Percentiles rank a stretch among this genome's conserved stretches.
These are phyloP conservation scores for Cardamine resedifolia DNA, from an alignment of 345 rosid genomes.

Conservation along the genomic window DNA sequence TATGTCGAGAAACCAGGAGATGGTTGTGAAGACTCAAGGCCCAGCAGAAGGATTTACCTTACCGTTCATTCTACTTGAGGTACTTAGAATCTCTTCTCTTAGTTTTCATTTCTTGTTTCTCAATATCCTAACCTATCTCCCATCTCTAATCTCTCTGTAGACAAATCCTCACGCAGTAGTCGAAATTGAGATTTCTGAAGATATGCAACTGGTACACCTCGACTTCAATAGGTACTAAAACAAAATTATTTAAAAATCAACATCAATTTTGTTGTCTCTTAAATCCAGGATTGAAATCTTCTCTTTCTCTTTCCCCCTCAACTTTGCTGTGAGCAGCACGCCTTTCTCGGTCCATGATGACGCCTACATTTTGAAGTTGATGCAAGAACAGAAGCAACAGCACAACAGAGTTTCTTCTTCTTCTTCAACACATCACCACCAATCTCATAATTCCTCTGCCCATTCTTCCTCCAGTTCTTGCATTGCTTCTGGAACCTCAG, in stretches of 20 bases:
- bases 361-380: constrained; percentile 44
- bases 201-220: constrained; percentile 52
- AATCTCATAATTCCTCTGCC: constrained; percentile 36
- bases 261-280: background rate
- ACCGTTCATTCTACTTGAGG: constrained; percentile 52
- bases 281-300: background rate
- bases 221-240: constrained; percentile 50
- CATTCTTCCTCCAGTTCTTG: constrained; percentile 47
- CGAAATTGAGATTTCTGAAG: constrained; percentile 57
- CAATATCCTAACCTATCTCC: background rate
- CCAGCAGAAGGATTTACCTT: constrained; percentile 44
- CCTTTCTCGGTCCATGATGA: constrained; percentile 48
- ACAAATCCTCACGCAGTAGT: constrained; percentile 52
- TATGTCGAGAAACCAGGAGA: constrained; percentile 39
- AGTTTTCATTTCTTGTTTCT: background rate
- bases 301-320: background rate
- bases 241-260: background rate
- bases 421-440: constrained; percentile 25
- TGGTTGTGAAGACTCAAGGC: constrained; percentile 32
- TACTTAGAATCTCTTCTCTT: background rate
- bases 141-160: constrained; percentile 19
- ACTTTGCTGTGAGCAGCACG: constrained; percentile 34
- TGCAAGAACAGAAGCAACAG: constrained; percentile 34
- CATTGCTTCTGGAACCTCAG: constrained; percentile 41
- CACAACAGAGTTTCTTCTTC: constrained; percentile 37